Evolutionary conservation across 805 yeast genomes (phyloP).

Genomic region (Kluyveromyces wickerhamii): DNA sequence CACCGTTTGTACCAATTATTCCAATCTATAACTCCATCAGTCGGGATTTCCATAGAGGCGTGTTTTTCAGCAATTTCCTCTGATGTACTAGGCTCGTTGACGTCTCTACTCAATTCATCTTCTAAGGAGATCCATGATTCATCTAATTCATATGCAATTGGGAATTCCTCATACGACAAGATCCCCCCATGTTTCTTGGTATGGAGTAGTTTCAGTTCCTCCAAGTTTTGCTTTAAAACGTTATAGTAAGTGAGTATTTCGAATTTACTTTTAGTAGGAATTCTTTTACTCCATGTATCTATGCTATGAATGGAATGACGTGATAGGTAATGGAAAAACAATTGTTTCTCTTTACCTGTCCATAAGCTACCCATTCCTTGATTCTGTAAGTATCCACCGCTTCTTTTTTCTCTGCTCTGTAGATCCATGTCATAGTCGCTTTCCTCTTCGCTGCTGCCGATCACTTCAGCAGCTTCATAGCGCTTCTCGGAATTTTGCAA

Average conservation of each 20-base stretch:
- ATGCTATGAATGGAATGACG: conserved; percentile 27
- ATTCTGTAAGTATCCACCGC: conserved; percentile 1
- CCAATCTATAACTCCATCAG: conserved; percentile 11
- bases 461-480: conserved; percentile 3
- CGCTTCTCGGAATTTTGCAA: conserved; percentile 3
- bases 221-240: conserved; percentile 16
- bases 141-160: conserved; percentile 30
- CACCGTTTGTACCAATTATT: conserved; percentile 25
- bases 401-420: conserved; percentile 4
- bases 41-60: too few relatives aligned
- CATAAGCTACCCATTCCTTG: conserved; percentile 20
- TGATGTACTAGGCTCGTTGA: too few relatives aligned
- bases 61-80: too few relatives aligned
- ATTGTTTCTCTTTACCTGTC: conserved; percentile 23
- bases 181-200: conserved; percentile 16
- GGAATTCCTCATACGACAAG: conserved; percentile 17
- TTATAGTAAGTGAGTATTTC: conserved; percentile 24
- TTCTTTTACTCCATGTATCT: conserved; percentile 21
- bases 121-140: conserved; percentile 22
- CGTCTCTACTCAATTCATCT: conserved; percentile 17
- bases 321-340: conserved; percentile 23
- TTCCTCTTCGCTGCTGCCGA: conserved; percentile 8
- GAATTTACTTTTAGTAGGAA: conserved; percentile 20
- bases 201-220: conserved; percentile 10
- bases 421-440: conserved; percentile 12